Evolutionary conservation across 2,329 filamentous ascomycete species (phyloP).

Genomic region (Exserohilum rostratum): DNA sequence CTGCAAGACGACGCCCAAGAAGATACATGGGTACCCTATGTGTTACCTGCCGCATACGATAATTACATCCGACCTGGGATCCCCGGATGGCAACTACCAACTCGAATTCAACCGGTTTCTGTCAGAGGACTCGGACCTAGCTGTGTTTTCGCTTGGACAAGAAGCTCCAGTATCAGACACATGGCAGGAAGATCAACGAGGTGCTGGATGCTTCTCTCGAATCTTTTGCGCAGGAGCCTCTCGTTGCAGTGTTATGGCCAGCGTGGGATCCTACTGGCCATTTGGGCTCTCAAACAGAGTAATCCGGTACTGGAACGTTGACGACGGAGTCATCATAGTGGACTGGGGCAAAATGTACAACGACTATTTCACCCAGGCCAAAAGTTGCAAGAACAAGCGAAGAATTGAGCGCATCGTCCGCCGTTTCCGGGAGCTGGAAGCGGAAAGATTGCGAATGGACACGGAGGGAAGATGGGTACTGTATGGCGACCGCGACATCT

Average conservation of each 20-base stretch:
- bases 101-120: slow-evolving; percentile 16
- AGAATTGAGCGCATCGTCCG: background rate
- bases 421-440: background rate
- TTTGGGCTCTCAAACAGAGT: slow-evolving; percentile 6
- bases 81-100: background rate
- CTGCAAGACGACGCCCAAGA: background rate
- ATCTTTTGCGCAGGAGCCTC: background rate
- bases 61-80: slow-evolving; percentile 15
- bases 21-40: background rate
- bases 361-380: slow-evolving; percentile 9
- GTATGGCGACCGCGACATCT: slow-evolving; percentile 10
- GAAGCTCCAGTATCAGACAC: slow-evolving; percentile 3
- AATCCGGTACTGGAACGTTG: slow-evolving; percentile 12
- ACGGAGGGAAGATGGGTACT: background rate
- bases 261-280: slow-evolving; percentile 12
- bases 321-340: slow-evolving; percentile 9
- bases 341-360: slow-evolving; percentile 15
- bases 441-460: background rate
- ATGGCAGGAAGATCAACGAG: slow-evolving; percentile 3
- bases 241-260: slow-evolving; percentile 8
- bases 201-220: slow-evolving; percentile 1
- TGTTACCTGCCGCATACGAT: slow-evolving; percentile 14
- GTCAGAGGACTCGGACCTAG: slow-evolving; percentile 15
- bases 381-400: slow-evolving; percentile 1
- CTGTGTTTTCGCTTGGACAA: slow-evolving; percentile 15